Evolutionary conservation across 2,329 filamentous ascomycete species (phyloP).

Genomic region (Alternaria metachromatica): DNA sequence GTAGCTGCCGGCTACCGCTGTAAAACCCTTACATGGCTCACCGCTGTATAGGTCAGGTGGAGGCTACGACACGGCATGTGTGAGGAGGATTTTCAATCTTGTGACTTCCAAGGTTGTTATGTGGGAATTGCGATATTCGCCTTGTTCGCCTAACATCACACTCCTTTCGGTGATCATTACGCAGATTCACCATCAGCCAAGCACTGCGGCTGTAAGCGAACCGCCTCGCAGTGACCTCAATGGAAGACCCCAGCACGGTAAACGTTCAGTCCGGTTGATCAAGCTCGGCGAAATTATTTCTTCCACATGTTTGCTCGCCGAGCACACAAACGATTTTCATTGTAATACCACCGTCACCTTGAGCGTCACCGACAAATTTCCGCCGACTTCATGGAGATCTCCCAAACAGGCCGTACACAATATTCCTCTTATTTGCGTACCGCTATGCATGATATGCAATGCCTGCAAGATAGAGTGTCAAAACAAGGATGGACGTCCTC

Average conservation of each 20-base stretch:
- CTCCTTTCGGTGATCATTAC: constrained; percentile 2
- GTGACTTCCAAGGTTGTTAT: constrained; percentile 3
- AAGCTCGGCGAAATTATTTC: constrained; percentile 5
- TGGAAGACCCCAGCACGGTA: constrained; percentile 3
- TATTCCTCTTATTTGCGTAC: neutral
- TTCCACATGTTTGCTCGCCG: neutral
- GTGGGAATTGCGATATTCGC: constrained; percentile 4
- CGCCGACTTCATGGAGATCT: neutral
- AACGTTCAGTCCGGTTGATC: neutral
- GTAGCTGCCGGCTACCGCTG: constrained; percentile 12
- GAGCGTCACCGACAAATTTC: constrained; percentile 2
- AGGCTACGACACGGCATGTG: neutral
- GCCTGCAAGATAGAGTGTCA: neutral
- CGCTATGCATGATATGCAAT: neutral
- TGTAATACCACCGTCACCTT: neutral
- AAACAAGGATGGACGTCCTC: neutral
- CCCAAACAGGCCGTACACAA: neutral
- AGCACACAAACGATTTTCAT: neutral
- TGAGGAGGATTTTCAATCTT: constrained; percentile 3
- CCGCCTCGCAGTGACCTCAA: constrained; percentile 1
- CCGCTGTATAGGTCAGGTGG: constrained; percentile 5
- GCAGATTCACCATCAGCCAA: neutral
- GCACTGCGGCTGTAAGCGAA: constrained; percentile 10
- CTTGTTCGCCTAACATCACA: neutral
- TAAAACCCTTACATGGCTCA: constrained; percentile 1